These are phyloP conservation scores for Spongospora subterranea DNA, from an alignment of 208 protist genomes.

Conservation along the genomic window DNA sequence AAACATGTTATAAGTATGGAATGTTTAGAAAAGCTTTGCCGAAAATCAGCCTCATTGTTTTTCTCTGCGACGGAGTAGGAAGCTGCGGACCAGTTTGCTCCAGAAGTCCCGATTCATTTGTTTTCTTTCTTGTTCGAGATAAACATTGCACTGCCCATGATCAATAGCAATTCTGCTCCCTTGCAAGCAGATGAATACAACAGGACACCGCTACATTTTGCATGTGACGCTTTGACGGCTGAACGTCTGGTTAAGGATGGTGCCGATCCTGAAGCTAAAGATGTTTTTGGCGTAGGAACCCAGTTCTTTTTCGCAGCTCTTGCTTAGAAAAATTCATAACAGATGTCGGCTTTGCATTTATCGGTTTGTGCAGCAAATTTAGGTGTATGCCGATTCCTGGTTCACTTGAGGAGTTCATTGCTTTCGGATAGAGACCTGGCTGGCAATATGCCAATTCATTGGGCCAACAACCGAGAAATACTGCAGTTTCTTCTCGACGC, in stretches of 20 bases:
- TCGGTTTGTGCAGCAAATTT: neutral
- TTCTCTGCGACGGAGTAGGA: neutral
- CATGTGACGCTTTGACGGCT: neutral
- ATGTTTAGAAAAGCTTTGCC: neutral
- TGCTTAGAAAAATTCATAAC: neutral
- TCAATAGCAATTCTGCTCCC: neutral
- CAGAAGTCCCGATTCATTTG: neutral
- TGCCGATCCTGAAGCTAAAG: neutral
- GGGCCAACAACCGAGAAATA: neutral
- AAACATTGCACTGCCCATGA: neutral
- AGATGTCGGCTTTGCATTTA: neutral
- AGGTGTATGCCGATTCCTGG: neutral
- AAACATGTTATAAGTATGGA: too few species aligned
- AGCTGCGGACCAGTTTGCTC: neutral
- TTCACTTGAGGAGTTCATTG: neutral
- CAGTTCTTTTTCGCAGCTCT: neutral
- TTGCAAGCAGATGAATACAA: neutral
- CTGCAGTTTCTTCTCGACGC: neutral
- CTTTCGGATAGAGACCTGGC: neutral
- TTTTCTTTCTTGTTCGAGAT: neutral
- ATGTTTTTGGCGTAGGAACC: neutral
- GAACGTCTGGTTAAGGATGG: neutral
- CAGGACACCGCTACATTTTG: neutral
- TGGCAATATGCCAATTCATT: slow-evolving; percentile 37
- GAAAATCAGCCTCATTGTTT: neutral